phyloP scores from a whole-genome alignment of 2,329 filamentous ascomycete species.

The Decorospora gaudefroyi region DNA sequence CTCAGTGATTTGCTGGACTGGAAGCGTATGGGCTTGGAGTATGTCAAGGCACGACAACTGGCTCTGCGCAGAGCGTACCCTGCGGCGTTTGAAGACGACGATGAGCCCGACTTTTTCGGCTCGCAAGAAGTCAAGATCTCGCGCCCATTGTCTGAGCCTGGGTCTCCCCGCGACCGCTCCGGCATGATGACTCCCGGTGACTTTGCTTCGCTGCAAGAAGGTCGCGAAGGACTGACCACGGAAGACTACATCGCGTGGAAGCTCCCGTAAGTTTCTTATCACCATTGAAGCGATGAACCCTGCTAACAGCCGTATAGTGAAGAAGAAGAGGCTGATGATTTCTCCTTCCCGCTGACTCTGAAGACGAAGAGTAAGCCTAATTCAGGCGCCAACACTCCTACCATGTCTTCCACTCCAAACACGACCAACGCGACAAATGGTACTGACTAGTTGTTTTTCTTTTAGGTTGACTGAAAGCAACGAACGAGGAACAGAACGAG shows the following conservation, averaged over 20 bases:
- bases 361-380: conserved; percentile 51
- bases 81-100: conserved; percentile 73
- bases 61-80: conserved; percentile 92
- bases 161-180: conserved; percentile 84
- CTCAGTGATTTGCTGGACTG: conserved; percentile 94
- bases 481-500: conserved; percentile 8
- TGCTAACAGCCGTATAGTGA: conserved; percentile 55
- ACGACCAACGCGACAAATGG: conserved; percentile 35
- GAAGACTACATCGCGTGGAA: conserved; percentile 99
- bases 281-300: background rate
- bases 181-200: conserved; percentile 99
- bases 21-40: conserved; percentile 99
- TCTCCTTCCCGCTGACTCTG: conserved; percentile 71
- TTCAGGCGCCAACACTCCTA: conserved; percentile 41
- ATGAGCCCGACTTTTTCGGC: conserved; percentile 88
- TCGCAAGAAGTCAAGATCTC: conserved; percentile 95
- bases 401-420: conserved; percentile 35
- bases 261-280: conserved; percentile 74
- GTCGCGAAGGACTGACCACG: conserved; percentile 86
- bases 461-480: conserved; percentile 9
- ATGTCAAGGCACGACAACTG: conserved; percentile 94
- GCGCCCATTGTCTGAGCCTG: conserved; percentile 88
- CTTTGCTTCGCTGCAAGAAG: conserved; percentile 94
- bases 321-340: conserved; percentile 87
- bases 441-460: conserved; percentile 19